Base-by-base conservation (phyloP, 1,284 basidiomycete species). In the Pholiota adiposa region DNA sequence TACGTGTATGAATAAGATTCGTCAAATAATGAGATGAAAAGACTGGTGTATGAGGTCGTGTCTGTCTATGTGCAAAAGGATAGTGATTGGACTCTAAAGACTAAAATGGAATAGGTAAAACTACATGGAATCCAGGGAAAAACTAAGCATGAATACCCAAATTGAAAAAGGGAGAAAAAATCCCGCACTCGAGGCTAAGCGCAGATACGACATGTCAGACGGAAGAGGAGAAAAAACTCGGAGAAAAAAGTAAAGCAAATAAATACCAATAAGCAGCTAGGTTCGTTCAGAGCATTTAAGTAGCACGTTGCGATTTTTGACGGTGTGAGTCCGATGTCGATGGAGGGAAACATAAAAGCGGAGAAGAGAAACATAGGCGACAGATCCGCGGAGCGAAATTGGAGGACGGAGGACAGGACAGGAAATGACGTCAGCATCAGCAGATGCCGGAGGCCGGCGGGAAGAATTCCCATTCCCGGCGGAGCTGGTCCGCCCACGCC, bases 401-500 rank as follows among this genome's bases (percentile, higher is more conserved):
- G 29, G 29, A 31, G 29, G 29, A 11, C 29, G 19, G 18, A 2
- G 18, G n/a, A 18, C n/a, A n/a, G n/a, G n/a, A n/a, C n/a, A n/a
- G 38, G 14, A 7, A n/a, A 40, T 43, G 40, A 33, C 11, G 4
- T 34, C 27, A 50, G 19, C 48, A 23, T 51, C 36, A 51, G 19
- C 50, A 51, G 14, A 46, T 23, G 4, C 44, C 14, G 44, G 44
- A 4, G 12, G 16, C 21, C 34, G 34, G 29, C 29, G 50, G 33
- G 50, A 51, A 36, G 19, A 54, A 66, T 25, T 66, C 71, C 70
- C 75, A 78, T 66, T 83, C 81, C 52, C 79, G 70, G 53, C 80
- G 73, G 51, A 80, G 59, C 67, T 77, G 75, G 59, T 80, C 82
- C 40, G 85, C 83, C 90, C 91, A 93, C 11, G 88, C 87, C 87